These are phyloP conservation scores for Cucurbita maxima DNA, from an alignment of 306 rosid genomes.

Conservation along the genomic window DNA sequence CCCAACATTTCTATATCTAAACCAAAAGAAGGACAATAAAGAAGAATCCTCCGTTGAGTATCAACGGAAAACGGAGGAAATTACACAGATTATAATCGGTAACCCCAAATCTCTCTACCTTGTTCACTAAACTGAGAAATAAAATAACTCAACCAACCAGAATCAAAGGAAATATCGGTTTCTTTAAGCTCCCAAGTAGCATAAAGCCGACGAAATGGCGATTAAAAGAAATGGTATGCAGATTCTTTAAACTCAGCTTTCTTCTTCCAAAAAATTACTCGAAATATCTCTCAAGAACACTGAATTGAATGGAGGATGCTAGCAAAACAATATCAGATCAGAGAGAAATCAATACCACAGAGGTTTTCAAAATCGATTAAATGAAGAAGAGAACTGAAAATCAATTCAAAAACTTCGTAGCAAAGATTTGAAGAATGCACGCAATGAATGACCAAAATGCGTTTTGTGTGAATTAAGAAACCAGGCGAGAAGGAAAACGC, in stretches of 20 bases:
- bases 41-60: slow-evolving; percentile 6
- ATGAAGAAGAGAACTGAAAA: slow-evolving; percentile 10
- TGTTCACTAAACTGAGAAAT: not conserved
- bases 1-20: slow-evolving; percentile 49
- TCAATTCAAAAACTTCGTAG: slow-evolving; percentile 15
- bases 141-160: not conserved
- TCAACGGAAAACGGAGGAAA: slow-evolving; percentile 19
- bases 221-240: not conserved
- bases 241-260: not conserved
- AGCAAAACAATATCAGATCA: not conserved
- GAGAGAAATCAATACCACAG: not conserved
- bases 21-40: not conserved
- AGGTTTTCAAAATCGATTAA: not conserved
- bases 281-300: not conserved
- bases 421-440: slow-evolving; percentile 10
- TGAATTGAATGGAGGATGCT: not conserved
- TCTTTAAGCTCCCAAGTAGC: not conserved
- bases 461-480: slow-evolving; percentile 31
- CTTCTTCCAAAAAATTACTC: not conserved
- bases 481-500: slow-evolving; percentile 20
- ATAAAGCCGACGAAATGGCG: not conserved
- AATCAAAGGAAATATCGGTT: not conserved
- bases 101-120: not conserved
- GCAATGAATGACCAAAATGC: slow-evolving; percentile 16
- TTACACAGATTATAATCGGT: not conserved